phyloP scores from a whole-genome alignment of 371 early-diverging fungal genomes.

The Lichtheimia ramosa region DNA sequence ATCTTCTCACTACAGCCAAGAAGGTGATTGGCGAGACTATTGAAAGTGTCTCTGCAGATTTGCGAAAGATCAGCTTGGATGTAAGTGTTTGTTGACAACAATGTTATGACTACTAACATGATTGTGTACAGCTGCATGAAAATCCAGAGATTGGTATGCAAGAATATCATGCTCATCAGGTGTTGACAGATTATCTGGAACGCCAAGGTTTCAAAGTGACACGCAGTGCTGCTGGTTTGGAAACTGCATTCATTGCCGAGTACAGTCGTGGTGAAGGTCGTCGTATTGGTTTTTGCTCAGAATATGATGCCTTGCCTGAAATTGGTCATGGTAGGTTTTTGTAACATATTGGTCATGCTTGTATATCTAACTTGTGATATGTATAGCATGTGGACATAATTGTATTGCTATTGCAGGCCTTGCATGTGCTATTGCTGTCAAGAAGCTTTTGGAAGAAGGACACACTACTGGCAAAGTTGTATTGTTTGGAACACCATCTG shows the following conservation, averaged over 20 bases:
- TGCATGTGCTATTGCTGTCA: constrained; percentile 63
- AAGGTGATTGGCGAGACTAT: constrained; percentile 36
- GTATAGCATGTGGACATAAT: constrained; percentile 64
- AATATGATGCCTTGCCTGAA: constrained; percentile 68
- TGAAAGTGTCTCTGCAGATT: constrained; percentile 35
- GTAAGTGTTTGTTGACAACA: constrained; percentile 21
- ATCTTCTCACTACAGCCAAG: neutral
- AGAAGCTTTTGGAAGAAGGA: constrained; percentile 50
- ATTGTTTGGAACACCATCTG: constrained; percentile 83
- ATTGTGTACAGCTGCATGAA: constrained; percentile 47
- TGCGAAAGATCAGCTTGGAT: constrained; percentile 58
- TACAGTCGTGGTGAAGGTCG: constrained; percentile 43
- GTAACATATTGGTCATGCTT: neutral
- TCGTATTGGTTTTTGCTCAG: constrained; percentile 55
- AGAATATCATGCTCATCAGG: constrained; percentile 55
- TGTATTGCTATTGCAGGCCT: constrained; percentile 70
- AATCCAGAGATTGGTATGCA: constrained; percentile 60
- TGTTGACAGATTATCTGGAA: constrained; percentile 58
- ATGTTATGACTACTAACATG: neutral
- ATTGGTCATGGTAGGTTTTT: constrained; percentile 20
- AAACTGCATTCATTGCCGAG: constrained; percentile 67
- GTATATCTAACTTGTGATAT: neutral
- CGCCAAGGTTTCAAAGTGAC: constrained; percentile 54
- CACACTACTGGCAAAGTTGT: constrained; percentile 57
- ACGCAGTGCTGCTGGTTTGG: constrained; percentile 49